Percentiles rank a stretch among this genome's conserved stretches.
Conservation (phyloP, 2,329 filamentous ascomycete genomes). For the Didymella glomerata region DNA sequence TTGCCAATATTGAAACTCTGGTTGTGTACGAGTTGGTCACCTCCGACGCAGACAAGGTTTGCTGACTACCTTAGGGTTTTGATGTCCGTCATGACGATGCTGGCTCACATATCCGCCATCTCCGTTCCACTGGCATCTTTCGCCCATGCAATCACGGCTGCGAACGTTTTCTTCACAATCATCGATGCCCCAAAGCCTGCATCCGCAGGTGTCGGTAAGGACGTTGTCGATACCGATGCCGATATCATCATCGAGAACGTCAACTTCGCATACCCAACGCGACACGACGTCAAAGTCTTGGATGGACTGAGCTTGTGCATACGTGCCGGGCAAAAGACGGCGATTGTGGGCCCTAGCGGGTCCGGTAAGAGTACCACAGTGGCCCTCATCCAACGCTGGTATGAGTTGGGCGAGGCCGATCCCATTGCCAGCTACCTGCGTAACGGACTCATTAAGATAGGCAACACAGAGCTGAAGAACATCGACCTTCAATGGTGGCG, state of each 20-base stretch:
- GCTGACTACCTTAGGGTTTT: conserved; percentile 29
- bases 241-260: conserved; percentile 36
- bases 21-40: conserved; percentile 26
- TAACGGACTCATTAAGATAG: conserved; percentile 35
- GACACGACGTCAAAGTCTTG: conserved; percentile 88
- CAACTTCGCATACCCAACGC: conserved; percentile 37
- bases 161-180: conserved; percentile 33
- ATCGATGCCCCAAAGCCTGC: conserved; percentile 37
- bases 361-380: conserved; percentile 94
- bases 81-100: conserved; percentile 36
- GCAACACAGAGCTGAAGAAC: conserved; percentile 68
- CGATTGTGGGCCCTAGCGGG: conserved; percentile 89
- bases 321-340: conserved; percentile 89
- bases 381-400: conserved; percentile 88
- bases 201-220: conserved; percentile 21
- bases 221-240: conserved; percentile 21
- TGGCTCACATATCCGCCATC: conserved; percentile 28
- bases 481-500: conserved; percentile 89
- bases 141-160: conserved; percentile 29
- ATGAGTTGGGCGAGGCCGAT: conserved; percentile 61
- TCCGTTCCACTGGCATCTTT: conserved; percentile 32
- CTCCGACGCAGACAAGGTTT: background rate
- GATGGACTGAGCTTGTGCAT: conserved; percentile 77
- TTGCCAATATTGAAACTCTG: conserved; percentile 28
- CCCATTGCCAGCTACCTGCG: conserved; percentile 29